Conservation (phyloP, 257 asterid species). For the Lycium ferocissimum region DNA sequence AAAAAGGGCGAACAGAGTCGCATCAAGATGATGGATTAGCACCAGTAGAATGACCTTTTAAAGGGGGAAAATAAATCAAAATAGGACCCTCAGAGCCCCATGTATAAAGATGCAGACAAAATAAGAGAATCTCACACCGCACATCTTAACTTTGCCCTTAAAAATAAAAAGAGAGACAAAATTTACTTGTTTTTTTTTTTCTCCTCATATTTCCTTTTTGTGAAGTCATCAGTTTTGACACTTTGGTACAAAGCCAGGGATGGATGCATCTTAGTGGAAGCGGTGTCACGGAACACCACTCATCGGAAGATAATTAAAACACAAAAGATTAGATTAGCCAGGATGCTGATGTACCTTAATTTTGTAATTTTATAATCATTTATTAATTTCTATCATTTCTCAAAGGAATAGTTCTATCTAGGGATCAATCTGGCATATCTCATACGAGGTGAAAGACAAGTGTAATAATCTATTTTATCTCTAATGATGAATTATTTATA, state of each 20-base stretch:
- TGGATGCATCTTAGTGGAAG: neutral
- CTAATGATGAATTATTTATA: neutral
- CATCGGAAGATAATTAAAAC: neutral
- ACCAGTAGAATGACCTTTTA: neutral
- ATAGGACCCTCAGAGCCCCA: neutral
- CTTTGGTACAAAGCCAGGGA: constrained; percentile 3
- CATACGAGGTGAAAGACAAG: neutral
- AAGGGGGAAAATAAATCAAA: neutral
- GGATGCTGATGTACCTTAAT: neutral
- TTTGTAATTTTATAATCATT: neutral
- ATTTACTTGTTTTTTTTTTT: neutral
- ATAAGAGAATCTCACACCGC: no score
- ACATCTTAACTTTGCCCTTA: neutral
- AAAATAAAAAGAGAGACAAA: neutral
- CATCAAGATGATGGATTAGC: neutral
- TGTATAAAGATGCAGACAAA: neutral
- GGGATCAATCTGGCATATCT: neutral
- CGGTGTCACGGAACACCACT: neutral
- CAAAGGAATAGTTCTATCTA: neutral
- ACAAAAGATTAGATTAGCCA: neutral
- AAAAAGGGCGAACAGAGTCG: neutral
- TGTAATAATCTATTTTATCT: neutral
- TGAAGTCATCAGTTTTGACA: neutral
- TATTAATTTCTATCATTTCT: neutral
- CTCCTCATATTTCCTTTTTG: neutral